Percentiles rank a stretch among this genome's conserved stretches.
Conservation (phyloP, 495 filamentous ascomycete genomes). For the Parachaetomium inaequale region DNA sequence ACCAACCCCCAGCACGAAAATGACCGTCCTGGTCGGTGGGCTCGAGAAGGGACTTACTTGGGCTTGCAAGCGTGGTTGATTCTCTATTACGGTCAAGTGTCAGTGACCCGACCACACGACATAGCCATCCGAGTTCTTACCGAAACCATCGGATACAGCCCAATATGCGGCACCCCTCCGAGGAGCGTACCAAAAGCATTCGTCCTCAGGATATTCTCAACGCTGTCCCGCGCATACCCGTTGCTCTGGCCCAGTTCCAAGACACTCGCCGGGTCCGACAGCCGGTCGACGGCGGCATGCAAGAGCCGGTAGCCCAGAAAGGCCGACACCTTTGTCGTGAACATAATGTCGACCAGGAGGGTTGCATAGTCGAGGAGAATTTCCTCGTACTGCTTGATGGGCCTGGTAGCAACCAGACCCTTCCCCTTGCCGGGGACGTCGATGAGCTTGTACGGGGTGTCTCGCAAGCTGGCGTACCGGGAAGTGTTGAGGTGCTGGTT, state of each 20-base stretch:
- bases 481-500: neutral
- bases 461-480: neutral
- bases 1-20: too few relatives aligned
- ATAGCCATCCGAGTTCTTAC: conserved; percentile 20
- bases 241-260: conserved; percentile 34
- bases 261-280: conserved; percentile 33
- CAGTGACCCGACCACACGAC: neutral
- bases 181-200: conserved; percentile 38
- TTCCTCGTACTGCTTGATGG: conserved; percentile 30
- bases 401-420: conserved; percentile 35
- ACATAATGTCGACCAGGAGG: conserved; percentile 34
- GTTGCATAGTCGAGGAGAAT: conserved; percentile 41
- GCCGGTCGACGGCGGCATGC: conserved; percentile 34
- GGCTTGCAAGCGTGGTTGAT: conserved; percentile 43
- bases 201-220: conserved; percentile 42
- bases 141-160: conserved; percentile 37
- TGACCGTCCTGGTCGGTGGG: neutral
- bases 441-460: conserved; percentile 28
- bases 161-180: conserved; percentile 34
- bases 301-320: conserved; percentile 32
- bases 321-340: conserved; percentile 32
- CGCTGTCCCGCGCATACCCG: conserved; percentile 29
- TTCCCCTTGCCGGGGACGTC: conserved; percentile 40
- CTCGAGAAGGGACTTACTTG: conserved; percentile 29
- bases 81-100: conserved; percentile 24